phyloP scores from a whole-genome alignment of 352 stramenopile genomes.

The Phytophthora tentaculata region DNA sequence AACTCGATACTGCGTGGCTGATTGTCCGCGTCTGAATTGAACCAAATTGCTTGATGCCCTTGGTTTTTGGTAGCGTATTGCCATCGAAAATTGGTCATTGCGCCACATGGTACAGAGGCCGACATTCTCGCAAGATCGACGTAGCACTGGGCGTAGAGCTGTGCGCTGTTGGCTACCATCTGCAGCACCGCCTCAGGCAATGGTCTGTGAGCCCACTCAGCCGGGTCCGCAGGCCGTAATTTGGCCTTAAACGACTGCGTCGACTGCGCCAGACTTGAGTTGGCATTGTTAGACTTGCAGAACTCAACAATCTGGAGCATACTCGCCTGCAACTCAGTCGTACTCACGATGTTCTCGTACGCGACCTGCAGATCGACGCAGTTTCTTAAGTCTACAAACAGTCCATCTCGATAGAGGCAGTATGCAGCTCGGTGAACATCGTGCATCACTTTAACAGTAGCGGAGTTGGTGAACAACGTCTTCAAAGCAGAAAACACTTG shows the following conservation, averaged over 20 bases:
- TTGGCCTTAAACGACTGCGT: conserved; percentile 22
- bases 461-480: conserved; percentile 14
- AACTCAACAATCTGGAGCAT: conserved; percentile 28
- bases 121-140: background rate
- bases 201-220: background rate
- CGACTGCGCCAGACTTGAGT: too few relatives aligned
- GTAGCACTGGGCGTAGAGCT: conserved; percentile 25
- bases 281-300: too few relatives aligned
- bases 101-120: conserved; percentile 1
- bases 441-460: conserved; percentile 25
- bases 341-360: conserved; percentile 24
- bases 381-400: too few relatives aligned
- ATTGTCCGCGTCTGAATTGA: conserved; percentile 32
- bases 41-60: conserved; percentile 36
- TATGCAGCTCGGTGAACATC: conserved; percentile 15
- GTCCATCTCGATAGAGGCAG: too few relatives aligned
- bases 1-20: conserved; percentile 39
- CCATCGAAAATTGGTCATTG: conserved; percentile 41
- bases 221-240: background rate
- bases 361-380: conserved; percentile 40
- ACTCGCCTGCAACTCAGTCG: conserved; percentile 8
- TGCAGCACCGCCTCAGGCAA: conserved; percentile 10
- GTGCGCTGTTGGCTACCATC: conserved; percentile 11
- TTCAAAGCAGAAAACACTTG: conserved; percentile 3
- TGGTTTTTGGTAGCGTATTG: conserved; percentile 25